Evolutionary conservation across 257 asterid genomes (phyloP), one percentile per base, ranked within the genome.

Genomic region (Rubia yunnanensis): DNA sequence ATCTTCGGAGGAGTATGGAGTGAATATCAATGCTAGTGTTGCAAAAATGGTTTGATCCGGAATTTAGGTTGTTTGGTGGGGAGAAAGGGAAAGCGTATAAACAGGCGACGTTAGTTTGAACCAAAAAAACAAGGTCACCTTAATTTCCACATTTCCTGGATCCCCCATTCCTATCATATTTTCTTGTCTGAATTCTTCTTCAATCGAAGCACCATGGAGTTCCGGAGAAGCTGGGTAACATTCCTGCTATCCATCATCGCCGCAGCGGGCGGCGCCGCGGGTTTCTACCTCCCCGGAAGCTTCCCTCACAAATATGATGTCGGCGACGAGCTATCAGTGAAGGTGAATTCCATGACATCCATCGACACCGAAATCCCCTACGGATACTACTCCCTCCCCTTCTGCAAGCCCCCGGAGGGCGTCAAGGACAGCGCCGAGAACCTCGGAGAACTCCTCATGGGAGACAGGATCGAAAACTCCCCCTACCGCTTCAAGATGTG

Each of bases 401-500:
- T 85, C 73, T 90, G 97, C 68, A 66, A 18, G 68, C 92, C 96
- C 3, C 46, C 18, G 61, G 96, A 84, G 35, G 96, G 97, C 20
- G 80, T 90, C 24, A 90, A 84, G 81, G 96, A 90, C 76, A 85
- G 92, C 68, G 95, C 88, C 0, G 97, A 90, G 56, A 90, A 90
- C 75, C 92, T 90, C 7, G 96, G 96, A 36, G 97, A 90, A 86
- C 84, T 90, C 48, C 94, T 90, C 9, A 84, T 90, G 97, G 97
- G 96, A 30, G 96, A 87, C 70, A 78, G 95, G 73, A 90, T 88
- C 38, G 97, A 90, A 81, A 87, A 83, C 65, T 90, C 97, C 7
- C 97, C 96, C 7, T 85, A 87, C 73, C 78, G 85, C 73, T 90
- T 90, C 74, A 90, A 90, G 84, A 87, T 83, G 96, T 70, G 68